Evolutionary conservation across 176 grass and related monocot genomes (phyloP).

Genomic region (Oryza meridionalis): DNA sequence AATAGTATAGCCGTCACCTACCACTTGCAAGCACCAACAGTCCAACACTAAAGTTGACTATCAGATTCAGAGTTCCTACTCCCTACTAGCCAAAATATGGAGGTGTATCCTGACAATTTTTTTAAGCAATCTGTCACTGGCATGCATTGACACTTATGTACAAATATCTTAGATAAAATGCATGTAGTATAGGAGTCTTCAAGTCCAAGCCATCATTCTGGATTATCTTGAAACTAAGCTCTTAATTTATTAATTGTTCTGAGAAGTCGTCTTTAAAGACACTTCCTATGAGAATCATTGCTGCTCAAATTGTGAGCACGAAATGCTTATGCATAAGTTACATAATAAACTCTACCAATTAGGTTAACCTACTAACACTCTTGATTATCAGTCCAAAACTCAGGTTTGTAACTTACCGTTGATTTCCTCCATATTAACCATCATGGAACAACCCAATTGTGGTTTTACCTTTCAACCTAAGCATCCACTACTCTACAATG

Average conservation of each 20-base stretch:
- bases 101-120: not conserved
- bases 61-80: not conserved
- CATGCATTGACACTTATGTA: not conserved
- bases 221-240: slow-evolving; percentile 13
- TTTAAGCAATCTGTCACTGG: not conserved
- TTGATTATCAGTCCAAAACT: not conserved
- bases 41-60: not conserved
- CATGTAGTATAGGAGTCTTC: not conserved
- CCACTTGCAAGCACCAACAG: slow-evolving; percentile 9
- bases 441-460: not conserved
- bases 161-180: not conserved
- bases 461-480: not conserved
- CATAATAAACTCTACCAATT: not conserved
- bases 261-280: not conserved
- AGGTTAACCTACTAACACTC: not conserved
- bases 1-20: not conserved
- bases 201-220: slow-evolving; percentile 17
- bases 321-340: slow-evolving; percentile 8
- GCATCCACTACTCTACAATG: not conserved
- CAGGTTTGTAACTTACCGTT: not conserved
- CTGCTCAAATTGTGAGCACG: slow-evolving; percentile 16
- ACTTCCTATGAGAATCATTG: not conserved
- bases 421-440: not conserved
- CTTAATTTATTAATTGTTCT: slow-evolving; percentile 2
- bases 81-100: not conserved